Evolutionary conservation across 2,329 filamentous ascomycete species (phyloP), one percentile per base, ranked within the genome.

Genomic region (Neoascochyta sp.): DNA sequence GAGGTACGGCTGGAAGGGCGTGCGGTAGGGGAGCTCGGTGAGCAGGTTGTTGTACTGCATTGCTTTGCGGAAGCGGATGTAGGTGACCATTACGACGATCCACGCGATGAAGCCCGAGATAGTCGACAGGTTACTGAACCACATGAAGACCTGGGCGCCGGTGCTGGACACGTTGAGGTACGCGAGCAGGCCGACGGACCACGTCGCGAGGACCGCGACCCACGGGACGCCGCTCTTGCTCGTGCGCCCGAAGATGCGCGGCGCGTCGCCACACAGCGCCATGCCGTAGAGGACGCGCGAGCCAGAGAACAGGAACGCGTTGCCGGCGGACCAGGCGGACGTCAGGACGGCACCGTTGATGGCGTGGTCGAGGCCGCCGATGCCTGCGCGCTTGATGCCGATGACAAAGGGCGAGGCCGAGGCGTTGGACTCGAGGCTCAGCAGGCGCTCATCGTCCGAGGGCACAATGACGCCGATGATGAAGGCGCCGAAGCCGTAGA

Each of bases 311-410:
- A 87, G 68, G 46, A 74, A 76, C 39, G 81, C 78, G 46, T 87
- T 87, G 1, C 76, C 79, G 0, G 82, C 72, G 0, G 81, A 86
- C 71, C 77, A 83, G 0, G 80, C 82, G 0, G 80, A 83, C 0
- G 80, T 84, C 38, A 88, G 70, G 41, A 89, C 78, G 8, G 87
- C 70, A 16, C 82, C 83, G 54, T 90, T 90, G 59, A 89, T 80
- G 24, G 88, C 74, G 3, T 77, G 79, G 0, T 83, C 80, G 5
- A 88, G 71, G 5, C 73, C 80, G 5, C 65, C 68, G 35, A 88
- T 80, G 0, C 82, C 81, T 2, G 83, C 83, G 16, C 76, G 71
- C 1, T 72, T 68, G 11, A 82, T 80, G 11, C 83, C 84, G 41
- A 87, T 84, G 33, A 89, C 83, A 27, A 62, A 62, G 3, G 58